Evolutionary conservation across 805 yeast species (phyloP), one percentile per base, ranked within the genome.

Genomic region (Myxozyma lipomycoides): DNA sequence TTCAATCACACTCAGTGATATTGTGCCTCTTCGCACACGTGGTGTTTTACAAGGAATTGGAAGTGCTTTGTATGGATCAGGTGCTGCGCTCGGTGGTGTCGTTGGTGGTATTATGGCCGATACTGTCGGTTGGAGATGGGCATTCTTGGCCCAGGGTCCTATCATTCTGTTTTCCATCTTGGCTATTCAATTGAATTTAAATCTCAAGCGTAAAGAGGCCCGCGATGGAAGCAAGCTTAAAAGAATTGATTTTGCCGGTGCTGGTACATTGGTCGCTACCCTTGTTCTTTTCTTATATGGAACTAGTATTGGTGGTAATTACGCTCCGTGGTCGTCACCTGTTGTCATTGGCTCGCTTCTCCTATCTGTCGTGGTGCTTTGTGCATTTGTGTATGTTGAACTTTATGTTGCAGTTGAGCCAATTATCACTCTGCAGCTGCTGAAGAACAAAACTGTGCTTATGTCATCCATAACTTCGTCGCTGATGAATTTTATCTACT

Each of bases 41-140:
- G 96, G 95, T 1, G 64, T 85, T 26, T 86, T 79, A 66, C 96
- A 88, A 64, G 96, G 96, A 0, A 64, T 84, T 43, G 84, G 84
- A 28, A 88, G 88, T 65, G 72, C 88, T 19, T 81, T 79, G 37
- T 89, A 76, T 61, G 91, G 89, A 4, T 62, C 79, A n/a, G 96
- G 96, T 4, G 81, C 86, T 1, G 82, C 83, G 0, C 65, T 76
- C 39, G 91, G 91, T 19, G 88, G 88, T 1, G 37, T 45, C 67
- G 12, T 75, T 72, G 64, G 77, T 65, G 87, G 88, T 1, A 54
- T 75, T 23, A 66, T 82, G 44, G 73, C 82, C 32, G 67, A 69
- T 4, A 63, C 57, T 39, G 66, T 73, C 38, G 85, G 86, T 5
- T 86, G 95, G 95, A 71, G 88, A 64, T 71, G 62, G 37, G 71